Evolutionary conservation across 2,329 filamentous ascomycete species (phyloP), one percentile per base, ranked within the genome.

Genomic region (Curvularia sp.): DNA sequence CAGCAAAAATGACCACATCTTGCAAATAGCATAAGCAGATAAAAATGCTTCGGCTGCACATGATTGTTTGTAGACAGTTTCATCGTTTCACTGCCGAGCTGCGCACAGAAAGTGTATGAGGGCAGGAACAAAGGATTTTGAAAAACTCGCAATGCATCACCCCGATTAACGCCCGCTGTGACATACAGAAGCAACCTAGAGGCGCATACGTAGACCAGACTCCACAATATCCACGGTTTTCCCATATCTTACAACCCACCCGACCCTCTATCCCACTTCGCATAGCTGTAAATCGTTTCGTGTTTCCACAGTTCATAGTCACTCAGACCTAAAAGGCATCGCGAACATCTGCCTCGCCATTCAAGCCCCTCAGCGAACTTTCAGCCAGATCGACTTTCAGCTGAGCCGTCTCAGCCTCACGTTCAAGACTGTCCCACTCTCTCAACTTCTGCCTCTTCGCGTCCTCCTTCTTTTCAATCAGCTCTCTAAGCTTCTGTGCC

Each of bases 371-470:
- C 56, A 83, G 57, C n/a, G 78, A 77, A 61, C 79, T 71, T 64
- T 83, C 81, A 1, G 81, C 81, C 60, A 83, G 68, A 52, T 81
- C 79, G 25, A 77, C 77, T 60, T 79, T 77, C 51, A 82, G 60
- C 25, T 75, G 77, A n/a, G 79, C 79, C 28, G 75, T 78, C 55
- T 80, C 77, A 15, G 74, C 77, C 56, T 83, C 81, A 12, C 78
- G 67, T 55, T 78, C 76, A 57, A 81, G 60, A 6, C 72, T 62
- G 43, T 81, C 80, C 81, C 81, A 83, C 50, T 83, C 81, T 55
- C 75, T 69, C 52, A 81, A 57, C 21, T 71, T 72, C 59, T 77
- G 76, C 38, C 81, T 65, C 63, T 80, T 82, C 53, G 73, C 73
- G 27, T 71, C 71, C 62, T 83, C 80, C 65, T 80, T 81, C 60